A percentile compares a stretch with the other conserved stretches of the same genome.
Evolutionary conservation across 441 rosid species (phyloP).

Genomic region (Adansonia gregorii): DNA sequence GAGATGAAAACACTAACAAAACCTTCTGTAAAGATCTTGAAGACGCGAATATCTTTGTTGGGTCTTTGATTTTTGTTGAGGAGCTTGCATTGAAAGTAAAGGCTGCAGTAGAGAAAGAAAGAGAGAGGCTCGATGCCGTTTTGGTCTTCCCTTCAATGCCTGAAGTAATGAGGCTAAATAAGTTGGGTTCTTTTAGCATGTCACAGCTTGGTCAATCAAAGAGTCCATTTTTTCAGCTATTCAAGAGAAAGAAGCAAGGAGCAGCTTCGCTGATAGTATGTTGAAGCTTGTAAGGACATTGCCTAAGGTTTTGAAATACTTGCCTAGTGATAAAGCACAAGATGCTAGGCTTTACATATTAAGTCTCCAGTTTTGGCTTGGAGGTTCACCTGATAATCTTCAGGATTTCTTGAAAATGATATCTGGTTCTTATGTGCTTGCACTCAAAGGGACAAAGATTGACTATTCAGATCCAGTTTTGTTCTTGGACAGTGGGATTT

Average conservation of each 20-base stretch:
- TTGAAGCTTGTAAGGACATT: conserved; percentile 90
- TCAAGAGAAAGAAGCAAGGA: conserved; percentile 89
- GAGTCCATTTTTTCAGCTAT: conserved; percentile 90
- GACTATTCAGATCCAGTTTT: conserved; percentile 92
- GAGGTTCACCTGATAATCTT: conserved; percentile 93
- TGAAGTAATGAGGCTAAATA: conserved; percentile 95
- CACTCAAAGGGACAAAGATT: conserved; percentile 72
- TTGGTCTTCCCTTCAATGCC: conserved; percentile 99
- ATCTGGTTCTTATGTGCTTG: conserved; percentile 90
- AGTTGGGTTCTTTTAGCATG: conserved; percentile 96
- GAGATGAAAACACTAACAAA: conserved; percentile 66
- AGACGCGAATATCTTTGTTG: conserved; percentile 89
- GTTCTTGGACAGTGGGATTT: conserved; percentile 87
- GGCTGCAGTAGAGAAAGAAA: conserved; percentile 87
- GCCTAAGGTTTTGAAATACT: conserved; percentile 92
- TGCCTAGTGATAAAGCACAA: conserved; percentile 95
- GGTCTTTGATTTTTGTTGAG: conserved; percentile 93
- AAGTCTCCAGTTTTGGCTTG: conserved; percentile 98
- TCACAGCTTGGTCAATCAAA: conserved; percentile 98
- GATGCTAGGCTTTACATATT: conserved; percentile 93
- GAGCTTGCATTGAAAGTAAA: conserved; percentile 91
- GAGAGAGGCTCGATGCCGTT: conserved; percentile 94
- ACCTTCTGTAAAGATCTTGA: conserved; percentile 83
- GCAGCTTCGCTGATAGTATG: conserved; percentile 98
- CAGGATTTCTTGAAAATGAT: conserved; percentile 97